phyloP scores from a whole-genome alignment of 148 eudicot genomes.

The Hydrangea macrophylla region DNA sequence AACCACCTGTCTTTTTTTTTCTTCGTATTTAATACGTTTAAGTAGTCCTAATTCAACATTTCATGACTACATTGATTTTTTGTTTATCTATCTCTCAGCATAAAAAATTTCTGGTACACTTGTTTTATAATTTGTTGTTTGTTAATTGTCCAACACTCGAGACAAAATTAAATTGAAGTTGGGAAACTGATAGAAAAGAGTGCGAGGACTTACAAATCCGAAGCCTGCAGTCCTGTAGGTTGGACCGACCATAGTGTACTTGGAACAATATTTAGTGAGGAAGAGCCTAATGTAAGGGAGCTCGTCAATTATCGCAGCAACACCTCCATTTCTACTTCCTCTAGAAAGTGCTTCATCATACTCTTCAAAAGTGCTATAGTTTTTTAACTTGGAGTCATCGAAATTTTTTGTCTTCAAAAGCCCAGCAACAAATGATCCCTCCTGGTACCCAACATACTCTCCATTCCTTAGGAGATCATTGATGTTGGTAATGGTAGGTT shows the following conservation, averaged over 20 bases:
- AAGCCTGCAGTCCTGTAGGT: conserved; percentile 31
- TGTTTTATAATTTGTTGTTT: no score
- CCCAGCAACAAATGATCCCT: conserved; percentile 34
- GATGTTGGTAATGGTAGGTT: conserved; percentile 43
- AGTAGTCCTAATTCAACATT: no score
- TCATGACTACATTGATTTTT: no score
- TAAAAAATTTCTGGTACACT: no score
- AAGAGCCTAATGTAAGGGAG: conserved; percentile 31
- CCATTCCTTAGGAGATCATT: conserved; percentile 32
- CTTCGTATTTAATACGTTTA: no score
- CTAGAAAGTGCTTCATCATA: conserved; percentile 32
- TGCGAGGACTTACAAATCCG: conserved; percentile 35
- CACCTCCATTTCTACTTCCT: conserved; percentile 39
- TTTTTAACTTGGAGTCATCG: conserved; percentile 13
- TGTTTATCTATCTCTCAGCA: no score
- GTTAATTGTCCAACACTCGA: no score
- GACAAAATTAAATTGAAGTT: no score
- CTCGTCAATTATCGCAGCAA: conserved; percentile 35
- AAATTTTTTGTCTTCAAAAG: conserved; percentile 22
- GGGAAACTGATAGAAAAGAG: not conserved
- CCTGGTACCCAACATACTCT: conserved; percentile 38
- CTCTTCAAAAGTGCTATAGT: conserved; percentile 26
- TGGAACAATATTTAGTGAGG: conserved; percentile 23
- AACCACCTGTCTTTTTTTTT: no score
- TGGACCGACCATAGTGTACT: conserved; percentile 29